A percentile compares a stretch with the other conserved stretches of the same genome.
phyloP scores from a whole-genome alignment of 495 filamentous ascomycete species.

The Lichenothelia convexa region DNA sequence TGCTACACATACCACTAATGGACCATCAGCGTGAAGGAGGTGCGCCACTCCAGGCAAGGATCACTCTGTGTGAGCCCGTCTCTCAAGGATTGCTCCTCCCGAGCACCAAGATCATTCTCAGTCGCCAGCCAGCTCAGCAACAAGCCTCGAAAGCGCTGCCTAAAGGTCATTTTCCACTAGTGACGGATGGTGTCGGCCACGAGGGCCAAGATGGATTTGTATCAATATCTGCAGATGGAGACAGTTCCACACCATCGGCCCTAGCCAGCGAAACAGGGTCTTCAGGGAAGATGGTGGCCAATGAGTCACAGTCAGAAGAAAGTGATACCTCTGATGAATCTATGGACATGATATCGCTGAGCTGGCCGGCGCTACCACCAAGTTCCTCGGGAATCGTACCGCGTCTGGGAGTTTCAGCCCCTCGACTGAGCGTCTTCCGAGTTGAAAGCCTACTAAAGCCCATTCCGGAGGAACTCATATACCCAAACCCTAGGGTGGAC shows the following conservation, averaged over 20 bases:
- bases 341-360: conserved; percentile 49
- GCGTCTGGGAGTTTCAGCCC: no score
- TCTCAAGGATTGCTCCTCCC: conserved; percentile 66
- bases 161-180: conserved; percentile 20
- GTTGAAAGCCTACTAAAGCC: conserved; percentile 53
- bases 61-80: conserved; percentile 52
- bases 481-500: conserved; percentile 65
- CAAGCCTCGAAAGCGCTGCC: conserved; percentile 22
- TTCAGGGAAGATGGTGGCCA: conserved; percentile 15
- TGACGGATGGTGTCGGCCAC: conserved; percentile 43
- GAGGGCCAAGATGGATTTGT: conserved; percentile 71
- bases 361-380: conserved; percentile 55
- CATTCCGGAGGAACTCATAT: conserved; percentile 60
- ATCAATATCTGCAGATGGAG: conserved; percentile 65
- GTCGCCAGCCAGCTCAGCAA: conserved; percentile 34
- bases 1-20: conserved; percentile 64
- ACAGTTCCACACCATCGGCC: conserved; percentile 33
- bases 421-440: conserved; percentile 69
- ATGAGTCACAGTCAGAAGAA: no score
- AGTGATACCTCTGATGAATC: conserved; percentile 23
- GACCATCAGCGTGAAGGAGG: conserved; percentile 83
- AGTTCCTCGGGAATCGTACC: conserved; percentile 41
- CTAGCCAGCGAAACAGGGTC: conserved; percentile 31
- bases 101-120: conserved; percentile 48
- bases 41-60: conserved; percentile 52